Conservation (phyloP, 352 stramenopile species). For the Plasmopara halstedii region DNA sequence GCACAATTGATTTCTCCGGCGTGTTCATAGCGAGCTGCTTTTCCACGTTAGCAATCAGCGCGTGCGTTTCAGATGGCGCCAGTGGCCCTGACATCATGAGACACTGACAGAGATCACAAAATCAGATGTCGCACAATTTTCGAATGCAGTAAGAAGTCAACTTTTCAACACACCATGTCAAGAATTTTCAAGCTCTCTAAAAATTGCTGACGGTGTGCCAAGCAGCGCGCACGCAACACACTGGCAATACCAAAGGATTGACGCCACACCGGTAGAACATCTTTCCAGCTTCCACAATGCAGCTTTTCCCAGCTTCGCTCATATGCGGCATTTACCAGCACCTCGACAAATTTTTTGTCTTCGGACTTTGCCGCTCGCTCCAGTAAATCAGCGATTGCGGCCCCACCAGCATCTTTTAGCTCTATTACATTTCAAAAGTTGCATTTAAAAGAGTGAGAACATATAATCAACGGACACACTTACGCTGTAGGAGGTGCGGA, state of each 20-base stretch:
- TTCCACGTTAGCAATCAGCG: conserved; percentile 37
- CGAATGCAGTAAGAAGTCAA: not conserved
- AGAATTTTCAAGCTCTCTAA: conserved; percentile 36
- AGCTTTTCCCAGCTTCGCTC: conserved; percentile 64
- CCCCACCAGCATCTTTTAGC: conserved; percentile 33
- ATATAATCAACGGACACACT: not conserved
- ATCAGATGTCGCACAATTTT: not conserved
- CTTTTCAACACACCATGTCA: conserved; percentile 44
- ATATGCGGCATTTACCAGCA: conserved; percentile 31
- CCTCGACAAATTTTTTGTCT: conserved; percentile 1
- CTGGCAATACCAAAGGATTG: conserved; percentile 49
- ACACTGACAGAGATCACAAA: conserved; percentile 20
- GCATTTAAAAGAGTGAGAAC: not conserved
- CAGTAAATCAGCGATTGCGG: conserved; percentile 37
- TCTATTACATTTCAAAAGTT: conserved; percentile 15
- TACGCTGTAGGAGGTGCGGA: conserved; percentile 23
- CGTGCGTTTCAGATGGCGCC: conserved; percentile 33
- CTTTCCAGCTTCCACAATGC: conserved; percentile 70
- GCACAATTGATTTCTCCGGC: conserved; percentile 1
- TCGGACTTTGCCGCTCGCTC: conserved; percentile 12
- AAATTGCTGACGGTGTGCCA: conserved; percentile 16
- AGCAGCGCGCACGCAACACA: conserved; percentile 39
- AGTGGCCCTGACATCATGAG: conserved; percentile 72
- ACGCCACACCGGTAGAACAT: conserved; percentile 43
- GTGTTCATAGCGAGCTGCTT: conserved; percentile 5